Evolutionary conservation across 352 stramenopile species (phyloP), one percentile per base, ranked within the genome.

Genomic region (Aphanomyces cochlioides): DNA sequence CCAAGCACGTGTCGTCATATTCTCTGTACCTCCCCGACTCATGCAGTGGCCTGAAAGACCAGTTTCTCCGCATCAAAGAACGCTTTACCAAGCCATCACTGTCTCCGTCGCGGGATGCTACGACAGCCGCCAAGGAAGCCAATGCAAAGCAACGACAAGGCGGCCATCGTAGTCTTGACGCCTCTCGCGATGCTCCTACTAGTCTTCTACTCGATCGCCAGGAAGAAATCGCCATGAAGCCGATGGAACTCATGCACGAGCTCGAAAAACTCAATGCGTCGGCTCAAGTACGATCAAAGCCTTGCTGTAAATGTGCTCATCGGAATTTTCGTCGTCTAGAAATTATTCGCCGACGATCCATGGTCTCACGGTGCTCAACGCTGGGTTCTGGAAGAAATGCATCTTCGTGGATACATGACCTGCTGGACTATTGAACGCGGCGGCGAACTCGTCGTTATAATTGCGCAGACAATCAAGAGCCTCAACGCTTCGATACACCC

Each of bases 21-120:
- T 61, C 54, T 4, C 36, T 61, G 1, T 67, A 67, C 21, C 64
- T 61, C n/a, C 64, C 47, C 10, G 64, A 70, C 47, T 70, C 64
- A 10, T 89, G 85, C 69, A 83, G 79, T n/a, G 87, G 79, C 56
- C 74, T 92, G 6, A 89, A 88, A 37, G 85, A 92, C 47, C 85
- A 92, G 53, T 92, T 92, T 37, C 79, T 90, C 45, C 86, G 84
- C 69, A 89, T 92, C 66, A 90, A 90, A 64, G 83, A 92, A 45
- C 78, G 81, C 15, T 92, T 92, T 67, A 89, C 82, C 0, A 75
- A 75, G 10, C 73, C 78, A 8, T 75, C 75, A 7, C 12, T n/a
- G 43, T n/a, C 43, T 50, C 43, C 43, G 43, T 50, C 43, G 43
- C 43, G 10, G 43, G 43, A 12, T 12, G 43, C 43, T 12, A 56